These are phyloP conservation scores for Diplotaxis tenuifolia DNA, from an alignment of 345 rosid species.

Conservation along the genomic window DNA sequence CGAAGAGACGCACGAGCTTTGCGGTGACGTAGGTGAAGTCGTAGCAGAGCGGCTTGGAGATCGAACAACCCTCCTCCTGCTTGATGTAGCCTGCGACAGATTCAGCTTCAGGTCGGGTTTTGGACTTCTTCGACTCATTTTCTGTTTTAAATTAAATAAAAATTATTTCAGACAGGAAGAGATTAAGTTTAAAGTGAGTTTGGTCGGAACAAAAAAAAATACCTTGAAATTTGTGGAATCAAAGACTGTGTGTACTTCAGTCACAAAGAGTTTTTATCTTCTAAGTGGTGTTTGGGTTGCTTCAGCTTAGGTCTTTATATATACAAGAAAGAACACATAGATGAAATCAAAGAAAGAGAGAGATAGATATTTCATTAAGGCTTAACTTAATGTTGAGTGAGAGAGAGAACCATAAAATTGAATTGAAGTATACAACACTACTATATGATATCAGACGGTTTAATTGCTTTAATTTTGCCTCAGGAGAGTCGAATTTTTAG, in stretches of 20 bases:
- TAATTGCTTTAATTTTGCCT: conserved; percentile 26
- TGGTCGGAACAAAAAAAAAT: conserved; percentile 23
- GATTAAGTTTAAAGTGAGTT: conserved; percentile 2
- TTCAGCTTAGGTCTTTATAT: conserved; percentile 53
- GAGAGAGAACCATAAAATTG: conserved; percentile 42
- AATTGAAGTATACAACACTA: conserved; percentile 28
- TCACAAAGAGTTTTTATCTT: conserved; percentile 32
- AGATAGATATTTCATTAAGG: conserved; percentile 57
- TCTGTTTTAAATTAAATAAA: not conserved
- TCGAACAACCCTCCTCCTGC: conserved; percentile 42
- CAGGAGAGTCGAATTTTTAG: conserved; percentile 29
- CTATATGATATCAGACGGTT: conserved; percentile 14
- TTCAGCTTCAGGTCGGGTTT: conserved; percentile 90
- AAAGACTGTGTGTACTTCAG: not conserved
- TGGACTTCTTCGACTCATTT: conserved; percentile 83
- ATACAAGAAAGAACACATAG: conserved; percentile 45
- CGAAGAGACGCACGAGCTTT: conserved; percentile 91
- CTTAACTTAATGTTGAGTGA: conserved; percentile 70
- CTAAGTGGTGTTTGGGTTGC: conserved; percentile 39
- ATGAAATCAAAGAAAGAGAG: conserved; percentile 33
- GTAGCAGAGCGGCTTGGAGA: conserved; percentile 69
- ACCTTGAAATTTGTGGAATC: conserved; percentile 31
- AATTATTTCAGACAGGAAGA: conserved; percentile 9
- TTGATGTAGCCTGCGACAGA: conserved; percentile 71
- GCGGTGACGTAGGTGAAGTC: conserved; percentile 76